A percentile compares a stretch with the other conserved stretches of the same genome.
These are phyloP conservation scores for Aspergillus incahuasiensis DNA, from an alignment of 495 filamentous ascomycete genomes.

Conservation along the genomic window DNA sequence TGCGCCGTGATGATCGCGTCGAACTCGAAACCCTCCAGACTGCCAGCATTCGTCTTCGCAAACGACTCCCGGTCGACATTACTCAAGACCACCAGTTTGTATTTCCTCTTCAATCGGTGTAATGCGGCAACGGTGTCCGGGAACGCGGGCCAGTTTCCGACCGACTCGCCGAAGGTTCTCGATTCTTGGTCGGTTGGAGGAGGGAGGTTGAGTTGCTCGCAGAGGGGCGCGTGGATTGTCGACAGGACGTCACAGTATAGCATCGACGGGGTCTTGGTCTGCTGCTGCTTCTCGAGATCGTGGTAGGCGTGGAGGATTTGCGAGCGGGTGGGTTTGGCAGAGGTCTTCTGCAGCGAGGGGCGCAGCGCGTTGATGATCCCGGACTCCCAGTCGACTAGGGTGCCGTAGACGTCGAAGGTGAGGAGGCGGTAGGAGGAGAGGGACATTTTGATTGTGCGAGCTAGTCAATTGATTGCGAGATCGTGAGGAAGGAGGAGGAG, in stretches of 20 bases:
- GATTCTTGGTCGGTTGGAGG: conserved; percentile 28
- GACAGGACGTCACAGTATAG: conserved; percentile 56
- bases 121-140: conserved; percentile 60
- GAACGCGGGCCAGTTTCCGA: conserved; percentile 61
- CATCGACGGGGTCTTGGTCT: conserved; percentile 46
- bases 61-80: conserved; percentile 69
- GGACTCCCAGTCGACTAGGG: conserved; percentile 71
- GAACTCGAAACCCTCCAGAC: conserved; percentile 50
- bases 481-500: neutral
- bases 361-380: conserved; percentile 36
- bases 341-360: conserved; percentile 41
- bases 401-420: conserved; percentile 79
- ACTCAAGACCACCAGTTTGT: conserved; percentile 66
- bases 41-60: conserved; percentile 43
- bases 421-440: conserved; percentile 48
- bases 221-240: conserved; percentile 43
- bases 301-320: conserved; percentile 36
- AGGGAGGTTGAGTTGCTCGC: conserved; percentile 34
- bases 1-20: conserved; percentile 71
- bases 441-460: conserved; percentile 20
- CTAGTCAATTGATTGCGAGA: neutral
- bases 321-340: conserved; percentile 27
- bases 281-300: conserved; percentile 40
- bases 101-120: conserved; percentile 49
- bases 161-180: conserved; percentile 44